Evolutionary conservation across 2,329 filamentous ascomycete species (phyloP).

Genomic region (Microdochium paspali): DNA sequence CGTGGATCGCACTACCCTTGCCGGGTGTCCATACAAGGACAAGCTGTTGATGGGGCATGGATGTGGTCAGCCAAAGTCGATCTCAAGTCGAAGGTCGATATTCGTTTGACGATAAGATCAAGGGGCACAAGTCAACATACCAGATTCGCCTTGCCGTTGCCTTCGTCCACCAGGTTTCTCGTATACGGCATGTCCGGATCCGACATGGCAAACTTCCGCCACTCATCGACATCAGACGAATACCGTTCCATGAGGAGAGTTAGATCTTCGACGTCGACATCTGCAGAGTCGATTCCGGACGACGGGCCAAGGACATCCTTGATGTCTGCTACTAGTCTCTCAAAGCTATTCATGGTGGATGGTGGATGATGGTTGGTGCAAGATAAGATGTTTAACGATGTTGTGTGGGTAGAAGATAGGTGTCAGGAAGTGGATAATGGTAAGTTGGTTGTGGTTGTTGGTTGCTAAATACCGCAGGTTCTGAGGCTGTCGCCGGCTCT

Average conservation of each 20-base stretch:
- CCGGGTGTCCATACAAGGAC: constrained; percentile 85
- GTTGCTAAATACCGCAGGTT: background rate
- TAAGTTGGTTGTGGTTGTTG: background rate
- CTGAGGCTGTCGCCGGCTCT: background rate
- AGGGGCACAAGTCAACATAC: constrained; percentile 28
- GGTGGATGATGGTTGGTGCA: background rate
- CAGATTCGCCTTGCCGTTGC: constrained; percentile 59
- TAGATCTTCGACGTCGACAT: constrained; percentile 67
- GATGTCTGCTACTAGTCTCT: constrained; percentile 63
- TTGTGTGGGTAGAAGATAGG: background rate
- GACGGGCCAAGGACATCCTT: constrained; percentile 68
- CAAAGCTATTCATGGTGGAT: constrained; percentile 42
- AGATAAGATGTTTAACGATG: background rate
- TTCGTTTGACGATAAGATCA: too few relatives aligned
- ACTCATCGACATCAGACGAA: constrained; percentile 57
- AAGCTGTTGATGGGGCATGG: constrained; percentile 42
- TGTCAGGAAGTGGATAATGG: background rate
- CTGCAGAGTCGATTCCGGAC: constrained; percentile 72
- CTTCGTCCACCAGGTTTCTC: constrained; percentile 80
- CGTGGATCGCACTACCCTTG: constrained; percentile 77
- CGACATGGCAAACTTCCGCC: constrained; percentile 66
- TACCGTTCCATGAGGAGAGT: constrained; percentile 68
- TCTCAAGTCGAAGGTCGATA: background rate
- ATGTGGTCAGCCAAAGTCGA: constrained; percentile 1
- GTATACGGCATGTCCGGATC: constrained; percentile 68